Evolutionary conservation across 1,284 basidiomycete species (phyloP), one percentile per base, ranked within the genome.

Genomic region (Ceratobasidium sp.): DNA sequence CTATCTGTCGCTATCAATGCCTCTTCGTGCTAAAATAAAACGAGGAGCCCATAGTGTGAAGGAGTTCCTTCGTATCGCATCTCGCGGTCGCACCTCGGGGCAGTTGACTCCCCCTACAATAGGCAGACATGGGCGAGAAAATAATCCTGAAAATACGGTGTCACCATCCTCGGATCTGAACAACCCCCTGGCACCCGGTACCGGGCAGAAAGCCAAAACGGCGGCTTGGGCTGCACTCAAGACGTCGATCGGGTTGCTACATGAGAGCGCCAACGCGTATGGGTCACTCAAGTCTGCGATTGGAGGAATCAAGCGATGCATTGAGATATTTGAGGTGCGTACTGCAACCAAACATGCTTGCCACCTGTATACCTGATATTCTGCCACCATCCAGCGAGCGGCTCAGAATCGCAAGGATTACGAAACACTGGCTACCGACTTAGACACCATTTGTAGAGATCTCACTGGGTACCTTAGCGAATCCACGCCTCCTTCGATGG

Each of bases 291-390:
- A 44, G 59, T 14, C 19, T 14, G 33, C 24, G 15, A 1, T 62
- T 24, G 24, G 22, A 9, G 31, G 15, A 8, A 15, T 62, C 6
- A 17, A 8, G 36, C 41, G 41, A 8, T 62, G 59, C 22, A 27
- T 62, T 27, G 59, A 44, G 24, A 44, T 62, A 17, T n/a, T 62
- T 22, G 59, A 62, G 59, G 59, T 62, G 17, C 24, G 59, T 44
- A 19, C 24, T 6, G 24, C 4, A 5, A 8, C 17, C 56, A 27
- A 57, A 7, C 19, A 9, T 7, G 17, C 19, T 19, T 6, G 27
- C 6, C n/a, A 24, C n/a, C n/a, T 29, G 14, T 11, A 9, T 29
- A 6, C 54, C 36, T 6, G 36, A 7, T 8, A 0, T 31, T 57
- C 7, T 29, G 54, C 6, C 9, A 31, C 6, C 11, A 15, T 11